Evolutionary conservation across 2,329 filamentous ascomycete genomes (phyloP), one percentile per base, ranked within the genome.

Genomic region (Eutypella sp.): DNA sequence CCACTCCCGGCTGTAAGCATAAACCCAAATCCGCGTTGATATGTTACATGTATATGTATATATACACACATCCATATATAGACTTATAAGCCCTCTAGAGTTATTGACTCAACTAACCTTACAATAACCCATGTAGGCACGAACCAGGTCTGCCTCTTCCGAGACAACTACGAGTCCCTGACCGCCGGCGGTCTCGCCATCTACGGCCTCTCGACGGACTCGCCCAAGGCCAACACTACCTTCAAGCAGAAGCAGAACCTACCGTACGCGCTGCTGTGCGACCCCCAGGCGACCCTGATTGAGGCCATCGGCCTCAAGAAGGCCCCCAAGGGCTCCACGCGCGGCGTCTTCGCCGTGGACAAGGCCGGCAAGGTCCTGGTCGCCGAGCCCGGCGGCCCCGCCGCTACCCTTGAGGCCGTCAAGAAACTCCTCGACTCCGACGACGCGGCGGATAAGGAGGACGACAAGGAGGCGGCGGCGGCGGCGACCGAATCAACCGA

Each of bases 171-270:
- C 70, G 72, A 76, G 40, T 73, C 84, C 42, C 78, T 97, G 45
- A 92, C 86, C 10, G 78, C 82, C 23, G 85, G 81, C 45, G 92
- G 92, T 8, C 81, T 95, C 49, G 78, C 84, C 62, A 89, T 99
- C 70, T 97, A 89, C 66, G 93, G 93, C 46, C 82, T 99, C 42
- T 95, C 88, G 51, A 81, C 81, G 57, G 93, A 97, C 72, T 87
- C 84, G 40, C 83, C 89, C 59, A 95, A 93, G 71, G 82, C 89
- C 59, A 99, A 99, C 73, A 91, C 88, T 20, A 89, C 82, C 39
- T 99, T 97, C 78, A 87, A 89, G 70, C 84, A 82, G 34, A 96
- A 95, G 73, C 89, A 97, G 67, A 89, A 86, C 52, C 79, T 97
- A 44, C 88, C 85, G 5, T 99, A 96, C 67, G 74, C 86, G 29